These are phyloP conservation scores for Candida orba DNA, from an alignment of 805 yeast genomes.

Conservation along the genomic window DNA sequence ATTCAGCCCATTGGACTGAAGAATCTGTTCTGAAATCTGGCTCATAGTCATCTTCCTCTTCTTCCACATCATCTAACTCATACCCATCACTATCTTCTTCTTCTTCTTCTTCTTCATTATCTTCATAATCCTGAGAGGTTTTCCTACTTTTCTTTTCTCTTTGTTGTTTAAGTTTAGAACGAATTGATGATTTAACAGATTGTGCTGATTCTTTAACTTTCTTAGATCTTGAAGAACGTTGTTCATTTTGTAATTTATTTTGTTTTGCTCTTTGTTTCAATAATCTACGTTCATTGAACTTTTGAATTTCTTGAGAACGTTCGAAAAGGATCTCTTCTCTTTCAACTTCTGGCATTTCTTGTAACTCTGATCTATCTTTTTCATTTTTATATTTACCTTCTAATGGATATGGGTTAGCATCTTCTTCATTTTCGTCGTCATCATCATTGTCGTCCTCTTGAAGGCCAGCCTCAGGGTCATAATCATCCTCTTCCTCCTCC, in stretches of 20 bases:
- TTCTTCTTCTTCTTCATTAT: constrained; percentile 41
- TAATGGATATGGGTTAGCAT: constrained; percentile 77
- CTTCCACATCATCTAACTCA: constrained; percentile 32
- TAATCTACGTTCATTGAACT: constrained; percentile 74
- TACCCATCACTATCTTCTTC: constrained; percentile 33
- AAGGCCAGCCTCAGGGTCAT: constrained; percentile 30
- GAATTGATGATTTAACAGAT: constrained; percentile 40
- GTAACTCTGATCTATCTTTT: constrained; percentile 58
- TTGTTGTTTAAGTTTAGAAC: constrained; percentile 69
- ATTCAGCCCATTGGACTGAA: constrained; percentile 43
- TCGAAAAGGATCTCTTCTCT: constrained; percentile 89
- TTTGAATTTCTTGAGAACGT: constrained; percentile 87
- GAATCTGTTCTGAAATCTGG: constrained; percentile 38
- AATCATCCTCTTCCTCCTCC: constrained; percentile 36
- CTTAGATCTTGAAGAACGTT: constrained; percentile 27
- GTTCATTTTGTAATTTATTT: constrained; percentile 32
- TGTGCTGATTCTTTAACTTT: constrained; percentile 25
- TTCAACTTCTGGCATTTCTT: constrained; percentile 78
- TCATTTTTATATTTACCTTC: constrained; percentile 89
- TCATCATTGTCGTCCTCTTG: constrained; percentile 31
- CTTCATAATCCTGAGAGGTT: constrained; percentile 21
- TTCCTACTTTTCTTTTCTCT: constrained; percentile 55
- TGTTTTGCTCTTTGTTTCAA: constrained; percentile 76
- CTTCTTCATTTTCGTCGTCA: constrained; percentile 29
- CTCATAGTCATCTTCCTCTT: constrained; percentile 37